phyloP scores from a whole-genome alignment of 257 asterid genomes.

The Linderniella brevidens region DNA sequence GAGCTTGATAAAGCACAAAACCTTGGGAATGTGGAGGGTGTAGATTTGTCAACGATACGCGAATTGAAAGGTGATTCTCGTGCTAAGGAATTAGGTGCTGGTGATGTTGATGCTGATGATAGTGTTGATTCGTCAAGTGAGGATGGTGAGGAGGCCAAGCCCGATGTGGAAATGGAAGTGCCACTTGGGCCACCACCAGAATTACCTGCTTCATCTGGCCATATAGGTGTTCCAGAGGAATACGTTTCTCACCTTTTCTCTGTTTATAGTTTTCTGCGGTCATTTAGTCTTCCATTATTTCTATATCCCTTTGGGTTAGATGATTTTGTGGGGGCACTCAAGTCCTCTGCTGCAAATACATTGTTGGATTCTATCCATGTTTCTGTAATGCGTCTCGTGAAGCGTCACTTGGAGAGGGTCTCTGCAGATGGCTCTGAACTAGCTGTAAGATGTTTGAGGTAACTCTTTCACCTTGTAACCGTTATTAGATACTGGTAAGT shows the following conservation, averaged over 20 bases:
- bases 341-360: constrained; percentile 33
- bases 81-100: constrained; percentile 12
- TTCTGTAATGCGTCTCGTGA: constrained; percentile 44
- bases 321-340: constrained; percentile 71
- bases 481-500: no score
- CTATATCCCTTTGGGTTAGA: constrained; percentile 58
- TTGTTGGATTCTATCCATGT: constrained; percentile 65
- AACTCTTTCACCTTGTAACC: background rate
- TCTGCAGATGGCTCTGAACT: constrained; percentile 45
- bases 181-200: constrained; percentile 38
- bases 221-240: constrained; percentile 46
- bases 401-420: constrained; percentile 39
- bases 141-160: constrained; percentile 20
- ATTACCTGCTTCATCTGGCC: constrained; percentile 54
- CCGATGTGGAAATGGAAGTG: constrained; percentile 18
- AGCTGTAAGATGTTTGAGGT: constrained; percentile 60
- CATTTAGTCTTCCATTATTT: constrained; percentile 43
- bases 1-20: constrained; percentile 8
- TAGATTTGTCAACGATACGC: constrained; percentile 3
- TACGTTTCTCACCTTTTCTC: constrained; percentile 43
- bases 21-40: background rate
- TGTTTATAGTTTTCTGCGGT: constrained; percentile 44
- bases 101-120: constrained; percentile 12
- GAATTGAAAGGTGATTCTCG: constrained; percentile 14
- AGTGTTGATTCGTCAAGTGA: constrained; percentile 22